Evolutionary conservation across 805 yeast genomes (phyloP).

Genomic region (Yamadazyma phyllophila): DNA sequence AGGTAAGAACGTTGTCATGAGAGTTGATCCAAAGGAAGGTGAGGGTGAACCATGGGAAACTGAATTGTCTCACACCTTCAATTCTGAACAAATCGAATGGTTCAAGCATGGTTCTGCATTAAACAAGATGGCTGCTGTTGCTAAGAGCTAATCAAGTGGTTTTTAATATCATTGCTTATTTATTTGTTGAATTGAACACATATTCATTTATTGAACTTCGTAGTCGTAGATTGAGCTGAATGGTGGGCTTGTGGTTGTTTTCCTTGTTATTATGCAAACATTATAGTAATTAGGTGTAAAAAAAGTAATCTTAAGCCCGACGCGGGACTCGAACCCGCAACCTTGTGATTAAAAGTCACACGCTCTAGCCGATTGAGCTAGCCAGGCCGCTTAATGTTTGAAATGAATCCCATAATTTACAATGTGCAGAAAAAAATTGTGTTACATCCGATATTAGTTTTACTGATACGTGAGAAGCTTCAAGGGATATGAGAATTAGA

Average conservation of each 20-base stretch:
- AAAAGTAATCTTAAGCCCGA: conserved; percentile 13
- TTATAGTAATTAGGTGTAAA: too few relatives aligned
- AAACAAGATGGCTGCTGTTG: conserved; percentile 76
- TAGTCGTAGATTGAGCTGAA: too few relatives aligned
- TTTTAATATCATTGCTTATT: conserved; percentile 6
- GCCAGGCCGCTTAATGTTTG: conserved; percentile 16
- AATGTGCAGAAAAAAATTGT: too few relatives aligned
- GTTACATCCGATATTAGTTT: too few relatives aligned
- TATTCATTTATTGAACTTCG: neutral
- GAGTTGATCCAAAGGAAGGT: conserved; percentile 72
- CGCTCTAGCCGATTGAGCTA: conserved; percentile 22
- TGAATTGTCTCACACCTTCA: conserved; percentile 94
- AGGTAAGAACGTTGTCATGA: conserved; percentile 84
- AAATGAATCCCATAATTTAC: too few relatives aligned
- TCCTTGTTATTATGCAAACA: neutral
- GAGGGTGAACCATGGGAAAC: conserved; percentile 85
- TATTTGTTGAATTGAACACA: conserved; percentile 13
- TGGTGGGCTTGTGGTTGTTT: too few relatives aligned
- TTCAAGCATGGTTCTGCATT: conserved; percentile 98
- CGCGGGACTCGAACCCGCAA: conserved; percentile 22
- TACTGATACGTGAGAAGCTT: too few relatives aligned
- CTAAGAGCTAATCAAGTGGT: conserved; percentile 6
- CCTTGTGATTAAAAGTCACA: conserved; percentile 19
- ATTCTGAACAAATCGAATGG: conserved; percentile 97
- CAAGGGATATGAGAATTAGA: too few relatives aligned